These are phyloP conservation scores for Rhizopogon vinicolor DNA, from an alignment of 768 basidiomycete genomes.

Conservation along the genomic window DNA sequence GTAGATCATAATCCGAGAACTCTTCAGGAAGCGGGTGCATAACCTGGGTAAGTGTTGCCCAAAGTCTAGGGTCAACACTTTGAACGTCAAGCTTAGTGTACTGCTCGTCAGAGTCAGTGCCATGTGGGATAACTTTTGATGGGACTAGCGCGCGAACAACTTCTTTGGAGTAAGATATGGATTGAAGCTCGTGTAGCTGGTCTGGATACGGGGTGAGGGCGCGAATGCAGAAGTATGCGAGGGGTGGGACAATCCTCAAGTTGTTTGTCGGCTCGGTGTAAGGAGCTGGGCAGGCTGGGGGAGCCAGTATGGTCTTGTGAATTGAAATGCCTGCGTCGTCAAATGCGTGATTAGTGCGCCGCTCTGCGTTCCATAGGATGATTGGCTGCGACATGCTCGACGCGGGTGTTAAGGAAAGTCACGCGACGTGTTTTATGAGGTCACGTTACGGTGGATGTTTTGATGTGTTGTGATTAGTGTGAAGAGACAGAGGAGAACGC, in stretches of 20 bases:
- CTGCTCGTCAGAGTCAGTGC: not conserved
- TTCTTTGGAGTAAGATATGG: conserved; percentile 36
- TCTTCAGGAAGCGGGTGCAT: conserved; percentile 43
- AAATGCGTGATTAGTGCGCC: conserved; percentile 2
- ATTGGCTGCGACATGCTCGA: conserved; percentile 4
- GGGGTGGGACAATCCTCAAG: conserved; percentile 38
- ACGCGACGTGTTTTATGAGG: conserved; percentile 2
- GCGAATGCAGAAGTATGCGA: conserved; percentile 47
- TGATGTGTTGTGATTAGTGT: no score
- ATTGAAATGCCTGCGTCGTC: conserved; percentile 16
- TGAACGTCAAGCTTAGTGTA: conserved; percentile 13
- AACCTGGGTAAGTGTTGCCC: conserved; percentile 62
- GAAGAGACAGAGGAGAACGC: not conserved
- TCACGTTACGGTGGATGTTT: not conserved
- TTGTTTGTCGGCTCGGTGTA: not conserved
- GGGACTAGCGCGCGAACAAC: conserved; percentile 41
- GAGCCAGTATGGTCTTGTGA: conserved; percentile 9
- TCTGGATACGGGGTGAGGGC: conserved; percentile 41
- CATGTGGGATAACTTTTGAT: conserved; percentile 6
- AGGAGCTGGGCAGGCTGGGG: not conserved
- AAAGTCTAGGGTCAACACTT: conserved; percentile 50
- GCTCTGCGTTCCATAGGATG: conserved; percentile 7
- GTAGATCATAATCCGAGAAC: conserved; percentile 32
- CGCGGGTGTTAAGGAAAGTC: not conserved
- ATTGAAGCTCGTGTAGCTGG: conserved; percentile 33